Conservation (phyloP, 2,329 filamentous ascomycete species). For the Coniochaeta prunicola region DNA sequence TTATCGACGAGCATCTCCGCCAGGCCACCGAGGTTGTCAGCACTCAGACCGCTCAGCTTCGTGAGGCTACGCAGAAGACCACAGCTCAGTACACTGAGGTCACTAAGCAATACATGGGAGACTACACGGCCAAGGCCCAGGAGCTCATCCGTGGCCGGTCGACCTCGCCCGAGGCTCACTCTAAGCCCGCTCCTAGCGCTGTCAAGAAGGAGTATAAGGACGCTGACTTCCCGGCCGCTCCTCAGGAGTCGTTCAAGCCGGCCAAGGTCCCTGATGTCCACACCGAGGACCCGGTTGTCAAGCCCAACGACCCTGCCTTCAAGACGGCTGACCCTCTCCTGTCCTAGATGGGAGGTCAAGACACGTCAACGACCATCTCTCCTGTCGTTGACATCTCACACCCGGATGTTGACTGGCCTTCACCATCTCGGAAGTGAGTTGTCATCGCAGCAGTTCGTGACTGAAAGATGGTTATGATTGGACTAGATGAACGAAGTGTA, state of each 20-base stretch:
- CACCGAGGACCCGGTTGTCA: background rate
- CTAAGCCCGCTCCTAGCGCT: constrained; percentile 23
- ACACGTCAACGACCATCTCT: background rate
- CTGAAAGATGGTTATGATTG: background rate
- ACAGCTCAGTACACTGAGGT: constrained; percentile 54
- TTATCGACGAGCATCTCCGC: constrained; percentile 58
- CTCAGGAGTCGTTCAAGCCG: constrained; percentile 15
- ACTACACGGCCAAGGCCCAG: constrained; percentile 63
- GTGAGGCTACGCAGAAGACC: constrained; percentile 55
- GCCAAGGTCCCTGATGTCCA: background rate
- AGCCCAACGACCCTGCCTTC: constrained; percentile 12
- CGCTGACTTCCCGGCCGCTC: constrained; percentile 41
- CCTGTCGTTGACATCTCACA: background rate
- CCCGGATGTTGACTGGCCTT: background rate
- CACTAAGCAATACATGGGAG: constrained; percentile 61
- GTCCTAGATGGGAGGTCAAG: constrained; percentile 1
- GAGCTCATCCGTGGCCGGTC: constrained; percentile 48
- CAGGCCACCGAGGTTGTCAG: constrained; percentile 50
- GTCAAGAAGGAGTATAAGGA: constrained; percentile 24
- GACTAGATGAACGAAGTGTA: background rate
- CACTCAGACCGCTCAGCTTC: constrained; percentile 56
- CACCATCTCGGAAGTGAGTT: background rate
- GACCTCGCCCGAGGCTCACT: constrained; percentile 31
- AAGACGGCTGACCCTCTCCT: constrained; percentile 18
- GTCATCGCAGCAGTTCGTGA: background rate